Base-by-base conservation (phyloP, 2,329 filamentous ascomycete genomes). In the Cryphonectria radicalis region DNA sequence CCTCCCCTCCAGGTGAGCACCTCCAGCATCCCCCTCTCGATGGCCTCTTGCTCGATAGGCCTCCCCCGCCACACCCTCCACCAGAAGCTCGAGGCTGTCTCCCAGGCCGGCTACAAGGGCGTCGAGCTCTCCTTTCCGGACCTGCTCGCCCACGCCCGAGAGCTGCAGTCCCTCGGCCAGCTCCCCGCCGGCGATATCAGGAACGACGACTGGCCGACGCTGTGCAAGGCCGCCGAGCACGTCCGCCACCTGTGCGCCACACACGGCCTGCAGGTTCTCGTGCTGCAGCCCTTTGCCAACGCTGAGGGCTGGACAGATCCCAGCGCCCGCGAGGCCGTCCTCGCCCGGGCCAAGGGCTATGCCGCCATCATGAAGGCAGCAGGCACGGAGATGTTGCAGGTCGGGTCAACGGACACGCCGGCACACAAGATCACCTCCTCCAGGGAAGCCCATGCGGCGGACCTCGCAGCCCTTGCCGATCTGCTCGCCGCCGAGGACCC, bases 111-210 rank as follows among this genome's bases (percentile, higher is more conserved):
- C 2, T 93, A 94, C 78, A 81, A 85, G 14, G 91, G 86, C 19
- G 90, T 95, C 71, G 93, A 95, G 79, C 87, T 95, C 10, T 90
- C 90, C 0, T 93, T 94, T 81, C 90, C 91, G 0, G 92, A 95
- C 75, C 87, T 95, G 2, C 79, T 91, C 14, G 81, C 86, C 7
- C 93, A 92, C 75, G 91, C 89, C 4, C 82, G 82, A 4, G 73
- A 77, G 10, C 79, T 85, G 3, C 79, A 88, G 4, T 82, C 84
- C 43, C 43, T 70, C 13, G 59, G 65, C 14, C 43, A 68, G 37
- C 59, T 70, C 17, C 57, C 59, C 28, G 28, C 43, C 10, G 80
- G 84, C 22, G 79, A 87, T 4, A 82, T 92, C 13, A 80, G 81
- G 1, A 82, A 87, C 0, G 83, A 89, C 60, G 87, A 93, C 77